These are phyloP conservation scores for Ensete glaucum DNA, from an alignment of 176 grass and related monocot genomes.

Conservation along the genomic window DNA sequence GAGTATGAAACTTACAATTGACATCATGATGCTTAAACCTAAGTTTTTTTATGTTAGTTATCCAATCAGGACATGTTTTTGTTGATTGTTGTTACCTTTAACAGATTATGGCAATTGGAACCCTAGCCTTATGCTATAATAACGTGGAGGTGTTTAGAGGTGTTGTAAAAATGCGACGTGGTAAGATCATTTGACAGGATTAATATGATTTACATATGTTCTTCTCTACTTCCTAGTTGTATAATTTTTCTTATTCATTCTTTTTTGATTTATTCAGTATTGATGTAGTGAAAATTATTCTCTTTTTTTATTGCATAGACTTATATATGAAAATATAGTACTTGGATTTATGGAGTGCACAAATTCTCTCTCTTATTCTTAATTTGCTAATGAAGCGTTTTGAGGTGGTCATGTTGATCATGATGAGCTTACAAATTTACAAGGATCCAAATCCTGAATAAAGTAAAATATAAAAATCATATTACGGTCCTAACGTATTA, in stretches of 20 bases:
- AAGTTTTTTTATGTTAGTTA: too few species aligned
- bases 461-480: too few species aligned
- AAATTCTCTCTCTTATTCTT: too few species aligned
- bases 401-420: too few species aligned
- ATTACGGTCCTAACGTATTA: too few species aligned
- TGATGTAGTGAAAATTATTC: neutral
- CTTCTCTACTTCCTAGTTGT: neutral
- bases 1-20: too few species aligned
- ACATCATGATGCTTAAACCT: too few species aligned
- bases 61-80: neutral
- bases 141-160: slow-evolving; percentile 84
- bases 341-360: too few species aligned
- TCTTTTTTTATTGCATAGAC: neutral
- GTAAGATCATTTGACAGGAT: slow-evolving; percentile 35
- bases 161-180: slow-evolving; percentile 94
- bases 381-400: too few species aligned
- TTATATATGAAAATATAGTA: neutral
- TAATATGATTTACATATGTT: neutral
- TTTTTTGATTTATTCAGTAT: neutral
- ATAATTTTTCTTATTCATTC: neutral
- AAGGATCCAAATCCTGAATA: too few species aligned
- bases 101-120: slow-evolving; percentile 97
- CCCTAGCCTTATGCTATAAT: slow-evolving; percentile 81
- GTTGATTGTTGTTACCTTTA: slow-evolving; percentile 14
- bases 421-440: too few species aligned